Base-by-base conservation (phyloP, 768 basidiomycete genomes). In the Candolleomyces aberdarensis region DNA sequence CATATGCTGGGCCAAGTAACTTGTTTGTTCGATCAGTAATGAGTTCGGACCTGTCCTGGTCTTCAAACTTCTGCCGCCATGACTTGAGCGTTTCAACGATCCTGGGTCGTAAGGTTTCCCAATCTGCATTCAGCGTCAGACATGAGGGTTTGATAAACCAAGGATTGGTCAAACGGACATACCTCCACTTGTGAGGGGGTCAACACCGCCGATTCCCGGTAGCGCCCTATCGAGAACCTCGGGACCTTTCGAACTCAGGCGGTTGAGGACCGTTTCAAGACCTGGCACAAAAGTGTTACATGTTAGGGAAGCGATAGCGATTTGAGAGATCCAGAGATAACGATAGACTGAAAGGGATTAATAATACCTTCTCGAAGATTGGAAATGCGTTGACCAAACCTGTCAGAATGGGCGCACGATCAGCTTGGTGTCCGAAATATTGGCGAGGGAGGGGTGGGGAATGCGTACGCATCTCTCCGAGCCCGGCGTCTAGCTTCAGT, bases 281-380 rank as follows among this genome's bases (percentile, higher is more conserved):
- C 26, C 26, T 26, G 26, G 26, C 26, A 26, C 26, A 26, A 26
- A 26, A 26, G 26, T 26, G 26, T 10, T 57, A 72, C 74, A 22
- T 58, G 31, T 62, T 71, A 72, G 79, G 79, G 81, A 1, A 78
- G 32, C 40, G 41, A 60, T 10, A 57, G 40, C 0, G 64, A 26
- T 26, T 2, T 62, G 4, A 69, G 62, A 5, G 55, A 50, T n/a
- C 63, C 26, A 26, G 26, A 26, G n/a, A n/a, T n/a, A n/a, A n/a
- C n/a, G n/a, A 26, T 26, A 3, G 26, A 26, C 26, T 26, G 3
- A 26, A 3, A 26, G 26, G 3, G 2, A 26, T 26, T 26, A 1
- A 26, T 2, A 26, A 26, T 26, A 26, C 26, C 26, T 26, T 26
- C 26, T 26, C 26, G 2, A 26, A 26, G 26, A 26, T 26, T 26